Evolutionary conservation across 306 rosid species (phyloP), one percentile per base, ranked within the genome.

Genomic region (Quercus berberidifolia): DNA sequence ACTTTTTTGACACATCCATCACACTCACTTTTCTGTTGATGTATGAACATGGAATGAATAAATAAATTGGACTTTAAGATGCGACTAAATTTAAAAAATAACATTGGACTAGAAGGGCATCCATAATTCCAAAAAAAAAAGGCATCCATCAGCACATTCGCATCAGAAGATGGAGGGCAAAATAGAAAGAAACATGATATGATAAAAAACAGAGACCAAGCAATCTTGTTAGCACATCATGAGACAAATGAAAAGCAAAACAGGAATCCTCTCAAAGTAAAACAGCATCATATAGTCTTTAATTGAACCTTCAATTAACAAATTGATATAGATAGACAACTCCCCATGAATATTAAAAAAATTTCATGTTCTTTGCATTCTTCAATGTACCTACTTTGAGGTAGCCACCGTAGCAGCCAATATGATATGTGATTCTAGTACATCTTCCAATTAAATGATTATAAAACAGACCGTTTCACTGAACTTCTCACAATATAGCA

Each of bases 1-100:
- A 93, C 90, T 92, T 95, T 87, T 89, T 95, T 18, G 99, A 95
- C 76, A 95, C 99, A 85, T 95, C 99, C 99, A 95, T 95, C 83
- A 93, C 94, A 10, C 98, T 95, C 38, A 95, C 93, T 86, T 85
- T 87, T 85, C 98, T 95, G 91, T 76, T 33, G 74, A 82, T 41
- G 59, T 28, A 46, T 78, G 73, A 70, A 76, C 17, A 71, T 67
- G 23, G n/a, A 71, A 63, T 31, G 28, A 75, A 43, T 21, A 68
- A 67, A 46, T 1, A 59, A 13, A 41, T 0, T 4, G n/a, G 6
- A 59, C 31, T 59, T 21, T 59, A 23, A 4, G 31, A 9, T 28
- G 23, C 0, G 3, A 5, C 28, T 21, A 59, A 9, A 59, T 20
- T 59, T 20, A 11, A 23, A 63, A 28, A 63, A 15, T 13, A 5